Base-by-base conservation (phyloP, 345 rosid genomes). In the Gynandropsis gynandra region DNA sequence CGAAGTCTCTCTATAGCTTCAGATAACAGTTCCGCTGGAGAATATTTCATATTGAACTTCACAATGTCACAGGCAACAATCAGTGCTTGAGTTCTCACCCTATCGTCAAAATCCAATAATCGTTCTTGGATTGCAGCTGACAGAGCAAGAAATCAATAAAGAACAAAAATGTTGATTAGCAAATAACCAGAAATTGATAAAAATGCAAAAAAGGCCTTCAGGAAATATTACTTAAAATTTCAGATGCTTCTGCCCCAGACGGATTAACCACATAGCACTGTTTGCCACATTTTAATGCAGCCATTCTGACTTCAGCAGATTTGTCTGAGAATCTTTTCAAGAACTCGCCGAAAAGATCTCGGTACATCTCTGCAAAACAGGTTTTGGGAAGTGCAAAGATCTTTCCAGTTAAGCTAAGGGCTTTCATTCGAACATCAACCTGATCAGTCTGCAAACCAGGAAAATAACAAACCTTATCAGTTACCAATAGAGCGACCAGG, bases 341-440 rank as follows among this genome's bases (percentile, higher is more conserved):
- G 65, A 84, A 90, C 76, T 90, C 96, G 9, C 65, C 53, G 50
- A 77, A 82, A 59, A 90, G 82, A 58, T 68, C 67, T 13, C 31
- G 92, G 64, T 82, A 79, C 49, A 66, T 67, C 51, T 77, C 74
- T 43, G 76, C 81, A 24, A 74, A 69, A 71, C 50, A 61, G 44
- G 66, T 56, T 52, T 71, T 85, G 18, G 82, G 80, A 33, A 64
- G 73, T 36, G 87, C 71, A 67, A 82, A 66, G 43, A 87, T 76
- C 71, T 75, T 79, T 70, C 92, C 96, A 53, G 76, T 58, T 74
- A 90, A 75, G 54, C 64, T 80, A 59, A 84, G 78, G 44, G 96
- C 95, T 73, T 83, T 90, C 70, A 84, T 73, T 63, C 96, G 82
- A 48, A 80, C 79, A 62, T 90, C 95, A 29, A 84, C 96, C 72